These are phyloP conservation scores for Cystobasidium ongulense DNA, from an alignment of 768 basidiomycete species.

Conservation along the genomic window DNA sequence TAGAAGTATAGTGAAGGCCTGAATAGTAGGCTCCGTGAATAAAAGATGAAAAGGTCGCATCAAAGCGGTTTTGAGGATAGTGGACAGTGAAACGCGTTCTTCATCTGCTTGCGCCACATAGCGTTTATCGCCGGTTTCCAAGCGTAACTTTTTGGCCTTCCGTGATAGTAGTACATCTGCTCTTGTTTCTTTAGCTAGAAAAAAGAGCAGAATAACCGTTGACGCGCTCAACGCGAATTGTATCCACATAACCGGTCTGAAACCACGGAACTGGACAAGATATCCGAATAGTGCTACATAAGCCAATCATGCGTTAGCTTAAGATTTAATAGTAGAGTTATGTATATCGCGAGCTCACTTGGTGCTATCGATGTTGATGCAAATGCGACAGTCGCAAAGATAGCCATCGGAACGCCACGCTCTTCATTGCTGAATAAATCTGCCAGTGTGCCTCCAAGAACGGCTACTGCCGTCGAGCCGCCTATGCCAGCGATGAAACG, in stretches of 20 bases:
- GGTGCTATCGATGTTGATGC: not conserved
- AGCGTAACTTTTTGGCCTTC: slow-evolving; percentile 58
- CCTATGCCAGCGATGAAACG: slow-evolving; percentile 29
- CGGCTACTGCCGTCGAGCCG: slow-evolving; percentile 12
- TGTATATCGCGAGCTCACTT: not conserved
- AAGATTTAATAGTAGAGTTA: not conserved
- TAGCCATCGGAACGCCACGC: slow-evolving; percentile 24
- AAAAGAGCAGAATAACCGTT: slow-evolving; percentile 52
- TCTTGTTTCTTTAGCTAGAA: slow-evolving; percentile 66
- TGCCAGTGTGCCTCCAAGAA: slow-evolving; percentile 19
- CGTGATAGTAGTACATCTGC: slow-evolving; percentile 62
- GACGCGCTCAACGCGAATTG: slow-evolving; percentile 51
- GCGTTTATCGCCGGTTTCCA: slow-evolving; percentile 57
- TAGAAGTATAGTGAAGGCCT: slow-evolving; percentile 6
- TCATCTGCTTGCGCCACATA: slow-evolving; percentile 62
- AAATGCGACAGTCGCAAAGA: not conserved
- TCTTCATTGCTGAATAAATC: slow-evolving; percentile 21
- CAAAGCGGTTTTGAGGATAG: slow-evolving; percentile 57
- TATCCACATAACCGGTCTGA: slow-evolving; percentile 61
- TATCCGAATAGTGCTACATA: slow-evolving; percentile 61
- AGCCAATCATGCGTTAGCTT: too few species aligned
- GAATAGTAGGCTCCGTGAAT: slow-evolving; percentile 56
- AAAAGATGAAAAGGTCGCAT: slow-evolving; percentile 47
- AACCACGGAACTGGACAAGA: slow-evolving; percentile 43
- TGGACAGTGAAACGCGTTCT: slow-evolving; percentile 54